Evolutionary conservation across 1,284 basidiomycete species (phyloP), one percentile per base, ranked within the genome.

Genomic region (Trametes pubescens): DNA sequence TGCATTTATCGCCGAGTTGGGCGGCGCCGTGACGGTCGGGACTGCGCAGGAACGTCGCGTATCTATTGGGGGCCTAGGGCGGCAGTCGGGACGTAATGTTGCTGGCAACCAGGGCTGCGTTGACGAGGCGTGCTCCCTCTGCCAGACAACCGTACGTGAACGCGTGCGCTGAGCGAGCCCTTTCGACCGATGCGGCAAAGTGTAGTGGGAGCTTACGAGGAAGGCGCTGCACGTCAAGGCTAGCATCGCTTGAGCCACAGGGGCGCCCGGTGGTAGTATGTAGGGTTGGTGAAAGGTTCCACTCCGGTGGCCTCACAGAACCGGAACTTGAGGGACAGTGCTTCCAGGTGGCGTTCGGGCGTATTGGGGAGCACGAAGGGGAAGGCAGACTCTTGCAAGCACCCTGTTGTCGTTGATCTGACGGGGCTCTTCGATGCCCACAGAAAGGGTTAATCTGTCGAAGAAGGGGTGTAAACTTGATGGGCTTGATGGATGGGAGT

Each of bases 41-140:
- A 52, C 51, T 52, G 51, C 51, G 49, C 49, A 24, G 32, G 18
- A 24, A 51, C 40, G 40, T 43, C 40, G 40, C 40, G 40, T 43
- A 43, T n/a, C 13, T 3, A 16, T 43, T 32, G 4, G 8, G 8
- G 29, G 29, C 29, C 29, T 32, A 16, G 18, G 37, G 40, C 18
- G 40, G 14, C 37, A 16, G 18, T n/a, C 18, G 18, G 18, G 18
- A n/a, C 40, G 40, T 43, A 43, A 38, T 38, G 14, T 11, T 16
- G 18, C 14, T 43, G 40, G 18, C 40, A 43, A n/a, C 40, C 40
- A 43, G 40, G 40, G 40, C 40, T 7, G 40, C 18, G 18, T 13
- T 43, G 38, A 32, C 29, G 29, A 43, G 40, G 16, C 16, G 40
- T 18, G 14, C 14, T 43, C 40, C 40, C 10, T 4, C 14, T 43